phyloP scores from a whole-genome alignment of 345 rosid species.

The Dimocarpus longan region DNA sequence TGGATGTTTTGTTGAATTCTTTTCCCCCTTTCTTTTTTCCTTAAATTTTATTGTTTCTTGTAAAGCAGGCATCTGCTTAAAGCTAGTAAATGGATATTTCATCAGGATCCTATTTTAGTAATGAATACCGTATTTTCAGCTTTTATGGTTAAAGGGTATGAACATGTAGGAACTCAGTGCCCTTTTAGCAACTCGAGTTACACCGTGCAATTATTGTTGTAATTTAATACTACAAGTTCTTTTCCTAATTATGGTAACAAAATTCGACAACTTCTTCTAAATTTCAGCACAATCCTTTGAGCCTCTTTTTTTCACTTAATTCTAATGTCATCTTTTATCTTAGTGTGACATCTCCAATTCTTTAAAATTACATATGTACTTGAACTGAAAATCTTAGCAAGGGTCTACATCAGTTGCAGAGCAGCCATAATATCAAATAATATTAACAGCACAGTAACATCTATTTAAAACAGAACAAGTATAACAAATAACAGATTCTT shows the following conservation, averaged over 20 bases:
- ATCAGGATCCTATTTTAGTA: slow-evolving; percentile 7
- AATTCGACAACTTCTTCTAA: background rate
- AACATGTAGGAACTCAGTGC: background rate
- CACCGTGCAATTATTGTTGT: background rate
- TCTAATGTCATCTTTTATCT: background rate
- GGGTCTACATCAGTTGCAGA: background rate
- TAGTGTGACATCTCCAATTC: background rate
- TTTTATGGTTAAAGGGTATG: background rate
- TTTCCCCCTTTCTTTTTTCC: background rate
- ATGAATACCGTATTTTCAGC: background rate
- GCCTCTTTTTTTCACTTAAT: slow-evolving; percentile 2
- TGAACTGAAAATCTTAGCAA: background rate
- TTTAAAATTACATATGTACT: background rate
- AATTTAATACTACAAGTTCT: background rate
- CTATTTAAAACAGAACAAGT: background rate
- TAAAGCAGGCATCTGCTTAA: slow-evolving; percentile 11
- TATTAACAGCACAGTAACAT: background rate
- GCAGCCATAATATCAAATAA: background rate
- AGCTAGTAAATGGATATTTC: background rate
- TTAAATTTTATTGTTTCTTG: background rate
- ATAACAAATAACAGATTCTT: background rate
- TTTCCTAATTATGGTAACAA: background rate
- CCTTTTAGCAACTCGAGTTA: background rate
- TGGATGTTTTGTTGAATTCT: slow-evolving; percentile 2
- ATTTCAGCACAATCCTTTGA: background rate